Evolutionary conservation across 352 stramenopile species (phyloP).

Genomic region (Thraustotheca clavata): DNA sequence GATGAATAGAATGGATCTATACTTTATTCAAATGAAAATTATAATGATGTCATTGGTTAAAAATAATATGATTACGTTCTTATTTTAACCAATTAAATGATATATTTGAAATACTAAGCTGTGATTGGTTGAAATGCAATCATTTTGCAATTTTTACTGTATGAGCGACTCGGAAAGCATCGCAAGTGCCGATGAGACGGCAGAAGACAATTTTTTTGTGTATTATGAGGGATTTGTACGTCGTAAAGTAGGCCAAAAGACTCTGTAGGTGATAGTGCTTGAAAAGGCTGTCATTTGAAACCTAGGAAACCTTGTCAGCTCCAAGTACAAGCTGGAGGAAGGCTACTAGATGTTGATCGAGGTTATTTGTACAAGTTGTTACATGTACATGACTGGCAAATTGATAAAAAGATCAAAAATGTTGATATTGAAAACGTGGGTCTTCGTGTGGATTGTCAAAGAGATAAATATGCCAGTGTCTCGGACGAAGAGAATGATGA

Average conservation of each 20-base stretch:
- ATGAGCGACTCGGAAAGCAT: slow-evolving; percentile 6
- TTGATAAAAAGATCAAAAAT: slow-evolving; percentile 19
- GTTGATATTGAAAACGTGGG: slow-evolving; percentile 1
- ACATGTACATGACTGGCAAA: slow-evolving; percentile 14
- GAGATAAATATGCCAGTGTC: neutral
- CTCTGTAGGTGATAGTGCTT: neutral
- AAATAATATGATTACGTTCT: no score
- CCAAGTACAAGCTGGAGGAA: neutral
- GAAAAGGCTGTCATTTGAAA: neutral
- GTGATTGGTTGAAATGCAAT: no score
- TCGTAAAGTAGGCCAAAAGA: neutral
- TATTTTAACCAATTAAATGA: no score
- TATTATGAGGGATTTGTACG: slow-evolving; percentile 5
- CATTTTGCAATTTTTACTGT: no score
- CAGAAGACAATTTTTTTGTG: neutral
- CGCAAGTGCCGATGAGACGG: neutral
- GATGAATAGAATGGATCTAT: no score
- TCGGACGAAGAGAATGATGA: neutral
- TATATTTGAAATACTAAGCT: no score
- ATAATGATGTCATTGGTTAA: no score
- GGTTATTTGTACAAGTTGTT: neutral
- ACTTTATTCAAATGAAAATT: no score
- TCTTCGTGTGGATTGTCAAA: slow-evolving; percentile 13
- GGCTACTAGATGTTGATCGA: neutral
- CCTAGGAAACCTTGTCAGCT: slow-evolving; percentile 16